These are phyloP conservation scores for Puccinellia tenuiflora DNA, from an alignment of 176 grass and related monocot genomes.

Conservation along the genomic window DNA sequence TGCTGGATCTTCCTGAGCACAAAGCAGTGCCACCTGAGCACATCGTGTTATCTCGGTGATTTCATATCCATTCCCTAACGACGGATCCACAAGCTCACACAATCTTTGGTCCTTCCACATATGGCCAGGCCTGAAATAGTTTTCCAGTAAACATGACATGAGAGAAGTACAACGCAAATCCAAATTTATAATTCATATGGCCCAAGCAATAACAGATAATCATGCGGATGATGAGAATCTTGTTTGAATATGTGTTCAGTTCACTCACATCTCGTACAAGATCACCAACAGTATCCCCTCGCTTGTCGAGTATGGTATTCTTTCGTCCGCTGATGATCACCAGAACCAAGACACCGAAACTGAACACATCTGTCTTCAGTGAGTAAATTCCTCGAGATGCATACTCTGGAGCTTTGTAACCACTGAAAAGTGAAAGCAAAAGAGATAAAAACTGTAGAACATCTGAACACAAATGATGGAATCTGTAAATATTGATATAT, in stretches of 20 bases:
- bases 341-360: conserved; percentile 40
- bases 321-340: conserved; percentile 36
- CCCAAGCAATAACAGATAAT: not conserved
- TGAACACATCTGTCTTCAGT: conserved; percentile 52
- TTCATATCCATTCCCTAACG: not conserved
- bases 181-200: not conserved
- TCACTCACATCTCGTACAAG: conserved; percentile 46
- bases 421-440: conserved; percentile 14
- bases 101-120: conserved; percentile 27
- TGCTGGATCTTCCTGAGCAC: conserved; percentile 43
- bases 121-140: conserved; percentile 43
- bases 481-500: not conserved
- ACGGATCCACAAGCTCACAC: conserved; percentile 36
- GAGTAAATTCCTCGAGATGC: conserved; percentile 33
- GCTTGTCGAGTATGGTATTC: conserved; percentile 16
- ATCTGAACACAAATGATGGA: not conserved
- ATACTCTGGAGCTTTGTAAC: conserved; percentile 52
- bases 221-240: not conserved
- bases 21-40: conserved; percentile 34
- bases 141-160: not conserved
- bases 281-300: conserved; percentile 31
- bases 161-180: not conserved
- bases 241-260: not conserved
- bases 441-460: not conserved
- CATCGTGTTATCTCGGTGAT: not conserved